Evolutionary conservation across 768 basidiomycete species (phyloP), one percentile per base, ranked within the genome.

Genomic region (Tylopilus cervinicoccineus): DNA sequence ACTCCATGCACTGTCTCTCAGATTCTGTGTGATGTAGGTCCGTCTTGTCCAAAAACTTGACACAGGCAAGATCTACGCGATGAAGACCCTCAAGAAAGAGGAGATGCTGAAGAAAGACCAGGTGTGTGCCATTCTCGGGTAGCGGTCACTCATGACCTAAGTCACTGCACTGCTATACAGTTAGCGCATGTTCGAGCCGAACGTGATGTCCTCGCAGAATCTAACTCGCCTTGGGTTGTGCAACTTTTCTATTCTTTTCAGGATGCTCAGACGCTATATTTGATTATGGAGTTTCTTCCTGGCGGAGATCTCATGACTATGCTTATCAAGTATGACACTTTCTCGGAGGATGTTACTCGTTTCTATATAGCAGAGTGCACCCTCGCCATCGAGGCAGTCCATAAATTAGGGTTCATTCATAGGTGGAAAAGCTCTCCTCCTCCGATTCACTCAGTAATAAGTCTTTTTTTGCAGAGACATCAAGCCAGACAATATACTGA

Each of bases 21-120:
- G 45, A 14, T 6, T 10, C 4, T 23, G 31, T 27, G 27, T 12
- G 33, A 51, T 26, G 17, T 47, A 81, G 72, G 94, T 99, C 43
- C 81, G 96, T 37, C 76, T 99, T 27, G 94, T 96, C 26, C 95
- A 99, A 65, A 99, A 99, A 70, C 80, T 77, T 14, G 96, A 99
- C 63, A 97, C 94, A 0, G 93, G 93, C 29, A 96, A 93, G 72
- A 96, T 98, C 47, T 99, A 97, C 67, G 96, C 96, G 16, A 96
- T 99, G 95, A 98, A 98, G 72, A 90, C 92, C 20, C 71, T 98
- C 64, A 85, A 87, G 70, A 99, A 99, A 74, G 88, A 88, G 41
- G 96, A 97, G 67, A 99, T 98, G 96, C 80, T 99, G 68, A 95
- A 97, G 71, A 96, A 96, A 67, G 96, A 99, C 63, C 95, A 99